Conservation (phyloP, 2,329 filamentous ascomycete genomes). For the Exophiala lecanii-corni region DNA sequence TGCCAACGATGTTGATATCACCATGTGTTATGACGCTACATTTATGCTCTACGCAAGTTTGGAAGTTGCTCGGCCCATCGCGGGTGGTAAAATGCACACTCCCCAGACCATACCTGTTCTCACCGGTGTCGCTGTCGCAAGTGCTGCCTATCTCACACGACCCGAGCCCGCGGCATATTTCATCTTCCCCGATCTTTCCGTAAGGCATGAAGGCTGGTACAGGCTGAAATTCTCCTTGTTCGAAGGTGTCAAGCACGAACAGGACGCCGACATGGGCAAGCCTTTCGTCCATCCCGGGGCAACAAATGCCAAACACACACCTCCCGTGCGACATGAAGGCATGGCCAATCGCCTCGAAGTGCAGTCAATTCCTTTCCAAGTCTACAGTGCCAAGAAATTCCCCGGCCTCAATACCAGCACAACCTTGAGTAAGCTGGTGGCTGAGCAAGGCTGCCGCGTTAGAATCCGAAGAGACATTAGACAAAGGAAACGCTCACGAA, state of each 20-base stretch:
- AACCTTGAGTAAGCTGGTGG: constrained; percentile 78
- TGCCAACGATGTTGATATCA: constrained; percentile 70
- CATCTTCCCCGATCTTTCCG: constrained; percentile 93
- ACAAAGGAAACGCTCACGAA: constrained; percentile 66
- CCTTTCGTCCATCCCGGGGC: constrained; percentile 31
- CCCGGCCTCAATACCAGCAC: constrained; percentile 90
- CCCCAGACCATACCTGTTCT: constrained; percentile 74
- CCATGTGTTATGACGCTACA: constrained; percentile 89
- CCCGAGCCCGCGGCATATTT: constrained; percentile 81
- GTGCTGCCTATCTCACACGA: constrained; percentile 91
- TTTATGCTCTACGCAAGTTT: constrained; percentile 96
- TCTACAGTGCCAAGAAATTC: constrained; percentile 98
- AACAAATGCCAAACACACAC: constrained; percentile 36
- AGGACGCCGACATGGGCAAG: constrained; percentile 64
- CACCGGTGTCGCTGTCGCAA: constrained; percentile 89
- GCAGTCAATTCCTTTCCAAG: constrained; percentile 78
- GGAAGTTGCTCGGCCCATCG: constrained; percentile 77
- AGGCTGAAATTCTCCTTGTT: constrained; percentile 88
- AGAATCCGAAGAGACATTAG: constrained; percentile 90
- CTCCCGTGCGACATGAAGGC: constrained; percentile 45
- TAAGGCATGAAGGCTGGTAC: constrained; percentile 91
- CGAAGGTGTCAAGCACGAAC: constrained; percentile 82
- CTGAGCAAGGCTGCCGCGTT: constrained; percentile 94
- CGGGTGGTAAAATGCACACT: constrained; percentile 68
- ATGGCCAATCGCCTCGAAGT: constrained; percentile 87